phyloP scores from a whole-genome alignment of 139 green algal genomes.

The Tetradesmus obliquus region DNA sequence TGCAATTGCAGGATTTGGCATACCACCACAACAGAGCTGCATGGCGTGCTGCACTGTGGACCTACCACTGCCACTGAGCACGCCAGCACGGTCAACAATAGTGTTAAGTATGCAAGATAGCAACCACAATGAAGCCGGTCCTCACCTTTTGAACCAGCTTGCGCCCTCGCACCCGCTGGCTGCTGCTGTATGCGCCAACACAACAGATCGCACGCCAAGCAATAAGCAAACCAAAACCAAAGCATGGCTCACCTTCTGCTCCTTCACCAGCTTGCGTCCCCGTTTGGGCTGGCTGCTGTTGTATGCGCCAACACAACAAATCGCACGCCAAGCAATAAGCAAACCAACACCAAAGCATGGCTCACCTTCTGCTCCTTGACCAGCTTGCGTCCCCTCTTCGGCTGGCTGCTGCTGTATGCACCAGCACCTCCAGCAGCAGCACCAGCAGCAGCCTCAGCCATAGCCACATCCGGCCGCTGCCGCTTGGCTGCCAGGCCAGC shows the following conservation, averaged over 20 bases:
- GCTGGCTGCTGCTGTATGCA: background rate
- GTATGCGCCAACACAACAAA: too few relatives aligned
- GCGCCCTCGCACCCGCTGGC: conserved; percentile 39
- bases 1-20: too few relatives aligned
- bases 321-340: background rate
- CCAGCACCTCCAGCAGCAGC: conserved; percentile 9
- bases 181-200: background rate
- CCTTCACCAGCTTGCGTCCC: conserved; percentile 48
- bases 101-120: too few relatives aligned
- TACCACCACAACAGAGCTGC: too few relatives aligned
- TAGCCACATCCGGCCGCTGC: conserved; percentile 2
- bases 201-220: too few relatives aligned
- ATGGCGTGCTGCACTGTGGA: too few relatives aligned
- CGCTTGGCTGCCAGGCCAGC: conserved; percentile 22
- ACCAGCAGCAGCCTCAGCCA: background rate
- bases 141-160: conserved; percentile 56
- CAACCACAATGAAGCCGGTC: background rate
- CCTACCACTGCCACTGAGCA: too few relatives aligned
- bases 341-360: background rate
- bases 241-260: conserved; percentile 54
- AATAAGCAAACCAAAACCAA: background rate
- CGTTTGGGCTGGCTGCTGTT: conserved; percentile 32
- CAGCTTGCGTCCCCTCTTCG: conserved; percentile 46
- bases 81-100: too few relatives aligned
- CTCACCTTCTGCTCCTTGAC: conserved; percentile 62